Base-by-base conservation (phyloP, 768 basidiomycete species). In the Lactifluus rugatus region DNA sequence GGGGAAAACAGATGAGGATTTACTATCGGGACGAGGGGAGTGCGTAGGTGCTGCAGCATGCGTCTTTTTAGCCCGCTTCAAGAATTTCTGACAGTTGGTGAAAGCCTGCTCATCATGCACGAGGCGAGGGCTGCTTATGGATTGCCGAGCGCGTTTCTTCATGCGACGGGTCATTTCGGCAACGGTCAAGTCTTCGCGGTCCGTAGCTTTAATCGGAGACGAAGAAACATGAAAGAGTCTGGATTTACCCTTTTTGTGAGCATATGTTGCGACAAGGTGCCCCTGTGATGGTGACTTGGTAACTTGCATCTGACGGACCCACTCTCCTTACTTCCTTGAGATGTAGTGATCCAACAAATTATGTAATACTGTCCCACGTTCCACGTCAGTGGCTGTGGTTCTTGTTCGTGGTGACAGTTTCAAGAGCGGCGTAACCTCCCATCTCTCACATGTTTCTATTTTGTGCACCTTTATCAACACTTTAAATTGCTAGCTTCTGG, bases 101-200 rank as follows among this genome's bases (percentile, higher is more conserved):
- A 36, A 34, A n/a, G 50, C 26, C 9, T 52, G 17, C 41, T 57
- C 49, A 39, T 57, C 49, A 39, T 48, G 45, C 31, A 13, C n/a
- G 23, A n/a, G 41, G 21, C 65, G 62, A 19, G 64, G 68, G 16
- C 64, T 58, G 45, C 67, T 64, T 11, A 67, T 62, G 14, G 66
- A 68, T n/a, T 72, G 71, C 57, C 77, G 75, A 11, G 76, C 74
- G 16, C 78, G 71, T 63, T 79, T 79, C 62, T 76, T 73, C 72
- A 78, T 76, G 26, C 77, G 71, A 19, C 65, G 71, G 25, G 73
- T 69, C 70, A 78, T 75, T 68, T 77, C 74, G 7, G 69, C 58
- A 28, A 69, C 66, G 4, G 75, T 68, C 19, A 77, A 62, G 59
- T 73, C 71, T 28, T 72, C 67, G 14, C 36, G 31, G 46, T 66